Evolutionary conservation across 2,329 filamentous ascomycete genomes (phyloP), one percentile per base, ranked within the genome.

Genomic region (Aspergillus unguis): DNA sequence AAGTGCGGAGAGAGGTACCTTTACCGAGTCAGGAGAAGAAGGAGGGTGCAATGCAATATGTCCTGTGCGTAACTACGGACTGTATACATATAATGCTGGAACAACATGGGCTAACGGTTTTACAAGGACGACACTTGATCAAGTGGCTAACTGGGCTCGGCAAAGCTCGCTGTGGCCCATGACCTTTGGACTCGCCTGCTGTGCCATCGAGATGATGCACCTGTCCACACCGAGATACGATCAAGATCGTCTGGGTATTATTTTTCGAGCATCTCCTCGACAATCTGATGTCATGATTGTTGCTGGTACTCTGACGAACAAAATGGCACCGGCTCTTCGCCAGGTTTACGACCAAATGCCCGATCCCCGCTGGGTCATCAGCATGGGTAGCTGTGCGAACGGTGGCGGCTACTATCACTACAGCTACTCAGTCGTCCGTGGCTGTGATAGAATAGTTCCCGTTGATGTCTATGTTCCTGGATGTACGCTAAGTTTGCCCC

Each of bases 301-400:
- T 25, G 90, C 91, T 27, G 91, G 91, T 54, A 96, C 91, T 29
- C 82, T 96, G 57, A 95, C 90, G 63, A 96, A 96, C 80, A 96
- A 96, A 80, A 96, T 96, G 91, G 90, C 90, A 1, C 90, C 91
- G 2, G 91, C 91, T 32, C 77, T 96, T 67, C 82, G 91, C 72
- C 89, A 94, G 75, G 87, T 95, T 57, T 96, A 96, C 77, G 91
- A 96, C 73, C 91, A 95, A 78, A 96, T 96, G 90, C 91, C 91
- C 42, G 91, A 96, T 44, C 91, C 90, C 33, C 83, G 89, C 65
- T 95, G 90, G 90, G 90, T 92, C 49, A 83, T 87, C 66, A 88
- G 85, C 65, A 92, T 92, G 89, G 88, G 88, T 25, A 88, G 85
- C 67, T 92, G 88, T 71, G 89, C 88, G 62, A 92, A 92, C 72